Evolutionary conservation across 1,139 yeast species (phyloP), one percentile per base, ranked within the genome.

Genomic region (Tardiomyces digboiensis): DNA sequence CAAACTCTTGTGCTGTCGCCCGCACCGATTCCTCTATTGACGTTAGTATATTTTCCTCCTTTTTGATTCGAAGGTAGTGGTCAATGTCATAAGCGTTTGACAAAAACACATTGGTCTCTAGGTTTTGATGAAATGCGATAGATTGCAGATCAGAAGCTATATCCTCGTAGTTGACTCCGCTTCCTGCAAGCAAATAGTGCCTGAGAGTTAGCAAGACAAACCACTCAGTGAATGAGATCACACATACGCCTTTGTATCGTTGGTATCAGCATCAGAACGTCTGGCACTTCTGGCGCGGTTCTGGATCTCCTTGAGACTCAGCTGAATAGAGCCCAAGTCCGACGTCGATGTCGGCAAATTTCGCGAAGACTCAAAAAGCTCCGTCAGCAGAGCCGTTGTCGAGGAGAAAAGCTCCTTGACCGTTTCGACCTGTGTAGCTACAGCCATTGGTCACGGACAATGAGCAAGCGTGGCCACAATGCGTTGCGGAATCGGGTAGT

Each of bases 141-240:
- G 62, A 51, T 36, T 60, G 60, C 21, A 69, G 57, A 39, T 85
- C 89, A 40, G 72, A 71, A 52, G 84, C 89, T 41, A 91, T 81
- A 46, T 87, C 94, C 56, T 87, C 96, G 39, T 94, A 85, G 46
- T 87, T 82, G 44, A 89, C 74, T 0, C 96, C 97, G 58, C 93
- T 83, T 1, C 93, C 85, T 2, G 97, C 96, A 45, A 91, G 71
- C 40, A 89, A 67, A 60, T 89, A 89, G 57, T 88, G 97, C 0
- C 59, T 54, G 43, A 7, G n/a, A 14, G 19, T 21, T 19, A 20
- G 29, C 19, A 18, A 19, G 21, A 37, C 12, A 14, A 19, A 19
- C 16, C 21, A 14, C 26, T 13, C 20, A 8, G 23, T 21, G 8
- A 21, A 13, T 12, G 29, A 21, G 12, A 14, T 16, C 39, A 2